Base-by-base conservation (phyloP, 306 rosid species). In the Styphnolobium japonicum region DNA sequence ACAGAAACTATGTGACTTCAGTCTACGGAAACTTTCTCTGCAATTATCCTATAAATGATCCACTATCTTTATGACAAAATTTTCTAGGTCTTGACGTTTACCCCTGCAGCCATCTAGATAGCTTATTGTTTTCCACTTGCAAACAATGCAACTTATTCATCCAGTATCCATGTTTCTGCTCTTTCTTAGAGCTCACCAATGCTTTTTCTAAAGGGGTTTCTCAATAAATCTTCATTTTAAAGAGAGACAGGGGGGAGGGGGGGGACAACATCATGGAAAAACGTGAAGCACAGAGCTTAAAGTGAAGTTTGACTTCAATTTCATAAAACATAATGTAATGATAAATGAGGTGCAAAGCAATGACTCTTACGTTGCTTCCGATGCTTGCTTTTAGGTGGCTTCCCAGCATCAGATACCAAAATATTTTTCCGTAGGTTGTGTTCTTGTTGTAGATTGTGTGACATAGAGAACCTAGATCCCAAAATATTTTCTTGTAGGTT, bases 351-450 rank as follows among this genome's bases (percentile, higher is more conserved):
- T 42, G 51, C 37, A 73, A 70, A 80, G 37, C 12, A 78, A 55
- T 18, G 62, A 64, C 12, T 62, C 97, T 89, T 83, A 93, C 98
- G 89, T 73, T 68, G 79, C 79, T 62, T 91, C 57, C 88, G 88
- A 53, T n/a, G 93, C 88, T 83, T 94, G 87, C 82, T 70, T 85
- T 70, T 87, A 67, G 89, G 82, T 37, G 88, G 83, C 61, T 11
- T 85, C 31, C 61, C 83, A 75, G 60, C 68, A 61, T 65, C 51
- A 42, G 67, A 42, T 73, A 3, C 72, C 7, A 52, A 64, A 62
- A 45, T 11, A 67, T 73, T 74, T 60, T 71, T 90, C 72, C 40
- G 71, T 21, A 52, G 48, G 27, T 16, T 63, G n/a, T 21, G 83
- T 60, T 83, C 85, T 71, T 69, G 87, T 45, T 56, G 72, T 18